phyloP scores from a whole-genome alignment of 2,329 filamentous ascomycete genomes.

The Xylaria hypoxylon region DNA sequence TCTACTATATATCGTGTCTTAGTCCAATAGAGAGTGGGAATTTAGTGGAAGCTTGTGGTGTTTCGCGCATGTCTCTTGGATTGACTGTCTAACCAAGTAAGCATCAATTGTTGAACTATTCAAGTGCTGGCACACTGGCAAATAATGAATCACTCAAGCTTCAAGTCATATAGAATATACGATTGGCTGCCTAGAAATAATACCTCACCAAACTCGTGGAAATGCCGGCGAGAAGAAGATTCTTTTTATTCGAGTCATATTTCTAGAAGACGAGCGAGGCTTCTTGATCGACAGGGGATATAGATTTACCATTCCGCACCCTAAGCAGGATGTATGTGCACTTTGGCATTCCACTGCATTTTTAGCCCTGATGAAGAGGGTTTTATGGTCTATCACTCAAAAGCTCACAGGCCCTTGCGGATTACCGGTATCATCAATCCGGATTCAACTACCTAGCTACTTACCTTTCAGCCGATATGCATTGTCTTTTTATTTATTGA shows the following conservation, averaged over 20 bases:
- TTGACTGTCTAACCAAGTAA: neutral
- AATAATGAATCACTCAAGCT: neutral
- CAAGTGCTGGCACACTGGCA: too few species aligned
- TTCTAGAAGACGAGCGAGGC: neutral
- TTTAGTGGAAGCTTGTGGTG: slow-evolving; percentile 10
- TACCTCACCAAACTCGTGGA: too few species aligned
- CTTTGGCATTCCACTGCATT: too few species aligned
- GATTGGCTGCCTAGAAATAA: neutral
- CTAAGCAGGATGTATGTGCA: too few species aligned
- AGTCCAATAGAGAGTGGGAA: neutral
- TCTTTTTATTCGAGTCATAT: neutral
- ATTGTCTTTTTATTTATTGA: too few species aligned
- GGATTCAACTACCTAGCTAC: too few species aligned
- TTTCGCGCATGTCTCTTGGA: neutral
- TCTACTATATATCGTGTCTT: slow-evolving; percentile 3
- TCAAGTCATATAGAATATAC: neutral
- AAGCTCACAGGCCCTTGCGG: neutral
- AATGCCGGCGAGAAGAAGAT: neutral
- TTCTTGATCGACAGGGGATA: neutral
- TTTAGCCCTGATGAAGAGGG: too few species aligned
- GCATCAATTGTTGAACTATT: too few species aligned
- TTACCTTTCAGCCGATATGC: too few species aligned
- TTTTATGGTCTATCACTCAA: neutral
- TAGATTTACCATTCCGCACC: too few species aligned
- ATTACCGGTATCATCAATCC: neutral